Conservation (phyloP, 2,329 filamentous ascomycete genomes). For the Diaporthe caulivora region DNA sequence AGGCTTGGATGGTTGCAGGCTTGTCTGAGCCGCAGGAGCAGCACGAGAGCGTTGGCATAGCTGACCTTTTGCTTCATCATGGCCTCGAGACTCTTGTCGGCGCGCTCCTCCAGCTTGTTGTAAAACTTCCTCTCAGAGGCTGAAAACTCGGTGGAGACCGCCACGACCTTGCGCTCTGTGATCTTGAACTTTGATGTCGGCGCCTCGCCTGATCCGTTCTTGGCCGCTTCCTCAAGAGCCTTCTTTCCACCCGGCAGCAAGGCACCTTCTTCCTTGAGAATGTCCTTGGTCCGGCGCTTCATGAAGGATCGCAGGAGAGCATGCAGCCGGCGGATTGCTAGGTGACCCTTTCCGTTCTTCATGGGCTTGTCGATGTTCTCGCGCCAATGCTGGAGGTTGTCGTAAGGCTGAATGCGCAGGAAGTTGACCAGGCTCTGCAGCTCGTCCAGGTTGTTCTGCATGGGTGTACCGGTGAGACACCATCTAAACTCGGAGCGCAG, state of each 20-base stretch:
- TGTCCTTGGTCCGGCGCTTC: conserved; percentile 98
- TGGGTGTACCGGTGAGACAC: conserved; percentile 95
- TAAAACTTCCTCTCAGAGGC: conserved; percentile 88
- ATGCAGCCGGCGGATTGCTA: conserved; percentile 89
- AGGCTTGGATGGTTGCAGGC: conserved; percentile 95
- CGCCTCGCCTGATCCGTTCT: conserved; percentile 60
- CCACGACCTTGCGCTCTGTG: conserved; percentile 89
- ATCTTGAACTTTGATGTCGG: conserved; percentile 84
- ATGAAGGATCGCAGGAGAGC: conserved; percentile 92
- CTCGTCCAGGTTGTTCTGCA: conserved; percentile 99
- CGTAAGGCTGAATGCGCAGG: conserved; percentile 90
- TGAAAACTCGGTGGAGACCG: conserved; percentile 82
- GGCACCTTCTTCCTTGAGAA: conserved; percentile 89
- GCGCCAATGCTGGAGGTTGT: conserved; percentile 88
- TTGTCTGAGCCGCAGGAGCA: conserved; percentile 91
- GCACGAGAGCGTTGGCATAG: conserved; percentile 92
- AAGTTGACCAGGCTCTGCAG: conserved; percentile 94
- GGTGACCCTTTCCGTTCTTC: conserved; percentile 88
- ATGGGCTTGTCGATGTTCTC: conserved; percentile 90
- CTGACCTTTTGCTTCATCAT: conserved; percentile 90
- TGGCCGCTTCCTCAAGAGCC: conserved; percentile 54
- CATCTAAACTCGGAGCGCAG: conserved; percentile 89
- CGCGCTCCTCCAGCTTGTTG: conserved; percentile 82
- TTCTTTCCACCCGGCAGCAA: conserved; percentile 81
- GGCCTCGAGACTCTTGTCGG: conserved; percentile 86